Evolutionary conservation across 208 protist genomes (phyloP).

Genomic region (Acanthamoeba lugdunensis): DNA sequence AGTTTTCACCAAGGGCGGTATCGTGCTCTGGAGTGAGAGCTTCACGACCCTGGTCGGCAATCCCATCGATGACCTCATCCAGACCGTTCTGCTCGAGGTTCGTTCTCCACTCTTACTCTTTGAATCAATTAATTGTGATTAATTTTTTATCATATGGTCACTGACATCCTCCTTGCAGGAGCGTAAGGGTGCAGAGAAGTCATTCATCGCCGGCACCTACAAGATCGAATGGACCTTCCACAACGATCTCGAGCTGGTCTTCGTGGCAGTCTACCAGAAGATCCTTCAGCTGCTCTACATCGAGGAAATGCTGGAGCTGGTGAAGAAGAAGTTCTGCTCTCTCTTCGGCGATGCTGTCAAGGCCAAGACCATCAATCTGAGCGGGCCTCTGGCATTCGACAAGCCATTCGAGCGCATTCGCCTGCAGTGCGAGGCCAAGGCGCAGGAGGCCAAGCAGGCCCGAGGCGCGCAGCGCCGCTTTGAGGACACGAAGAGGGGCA

Average conservation of each 20-base stretch:
- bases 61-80: conserved; percentile 93
- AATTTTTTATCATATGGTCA: neutral
- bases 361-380: conserved; percentile 21
- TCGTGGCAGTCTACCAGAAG: conserved; percentile 93
- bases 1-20: conserved; percentile 93
- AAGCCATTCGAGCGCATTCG: conserved; percentile 67
- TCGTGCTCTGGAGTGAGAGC: conserved; percentile 92
- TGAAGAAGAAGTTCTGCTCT: conserved; percentile 88
- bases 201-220: neutral
- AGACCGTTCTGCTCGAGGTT: conserved; percentile 93
- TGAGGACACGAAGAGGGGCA: conserved; percentile 60
- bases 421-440: conserved; percentile 70
- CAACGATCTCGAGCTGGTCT: conserved; percentile 94
- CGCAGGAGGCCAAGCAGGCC: conserved; percentile 12
- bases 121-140: neutral
- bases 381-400: neutral
- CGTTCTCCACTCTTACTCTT: neutral
- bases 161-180: neutral
- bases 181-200: neutral
- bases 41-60: conserved; percentile 84
- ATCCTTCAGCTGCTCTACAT: conserved; percentile 91
- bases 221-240: conserved; percentile 48
- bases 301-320: conserved; percentile 89
- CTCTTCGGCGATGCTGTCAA: conserved; percentile 77
- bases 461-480: neutral